phyloP scores from a whole-genome alignment of 1,139 yeast species.

The Hansenula sp. region DNA sequence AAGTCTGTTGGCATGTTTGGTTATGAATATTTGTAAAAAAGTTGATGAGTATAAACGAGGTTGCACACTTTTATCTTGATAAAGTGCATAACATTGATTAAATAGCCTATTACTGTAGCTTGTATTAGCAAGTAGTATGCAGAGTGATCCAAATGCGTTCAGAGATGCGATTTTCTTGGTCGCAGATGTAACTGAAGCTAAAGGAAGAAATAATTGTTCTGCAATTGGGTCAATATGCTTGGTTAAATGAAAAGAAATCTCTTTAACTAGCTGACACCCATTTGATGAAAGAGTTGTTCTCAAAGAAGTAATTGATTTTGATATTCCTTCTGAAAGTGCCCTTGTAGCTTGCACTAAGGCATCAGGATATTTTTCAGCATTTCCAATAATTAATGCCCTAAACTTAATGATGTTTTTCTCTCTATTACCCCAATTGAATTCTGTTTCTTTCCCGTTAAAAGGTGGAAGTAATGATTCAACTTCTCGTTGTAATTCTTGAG shows the following conservation, averaged over 20 bases:
- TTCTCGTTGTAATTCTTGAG: slow-evolving; percentile 31
- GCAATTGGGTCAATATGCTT: slow-evolving; percentile 52
- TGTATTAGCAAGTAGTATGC: slow-evolving; percentile 53
- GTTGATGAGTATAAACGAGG: slow-evolving; percentile 68
- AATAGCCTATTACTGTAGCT: slow-evolving; percentile 51
- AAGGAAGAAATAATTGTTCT: slow-evolving; percentile 54
- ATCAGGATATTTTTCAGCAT: slow-evolving; percentile 38
- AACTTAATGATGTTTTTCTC: slow-evolving; percentile 57
- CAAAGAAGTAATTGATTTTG: slow-evolving; percentile 66
- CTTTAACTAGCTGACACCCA: slow-evolving; percentile 79
- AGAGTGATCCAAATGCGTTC: slow-evolving; percentile 66
- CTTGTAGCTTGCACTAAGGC: slow-evolving; percentile 34
- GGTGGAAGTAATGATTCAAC: slow-evolving; percentile 33
- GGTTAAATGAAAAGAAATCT: slow-evolving; percentile 49
- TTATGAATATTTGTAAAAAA: slow-evolving; percentile 63
- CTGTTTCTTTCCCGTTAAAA: slow-evolving; percentile 83
- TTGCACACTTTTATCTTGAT: slow-evolving; percentile 49
- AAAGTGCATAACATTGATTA: slow-evolving; percentile 45
- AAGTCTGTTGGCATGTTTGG: slow-evolving; percentile 41
- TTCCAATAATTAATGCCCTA: slow-evolving; percentile 60
- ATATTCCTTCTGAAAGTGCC: slow-evolving; percentile 52
- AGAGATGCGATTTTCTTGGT: slow-evolving; percentile 78
- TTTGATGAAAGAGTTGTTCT: slow-evolving; percentile 79
- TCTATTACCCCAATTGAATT: slow-evolving; percentile 76
- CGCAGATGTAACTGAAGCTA: slow-evolving; percentile 63